phyloP scores from a whole-genome alignment of 2,329 filamentous ascomycete species.

The Cordyceps cateniannulata region DNA sequence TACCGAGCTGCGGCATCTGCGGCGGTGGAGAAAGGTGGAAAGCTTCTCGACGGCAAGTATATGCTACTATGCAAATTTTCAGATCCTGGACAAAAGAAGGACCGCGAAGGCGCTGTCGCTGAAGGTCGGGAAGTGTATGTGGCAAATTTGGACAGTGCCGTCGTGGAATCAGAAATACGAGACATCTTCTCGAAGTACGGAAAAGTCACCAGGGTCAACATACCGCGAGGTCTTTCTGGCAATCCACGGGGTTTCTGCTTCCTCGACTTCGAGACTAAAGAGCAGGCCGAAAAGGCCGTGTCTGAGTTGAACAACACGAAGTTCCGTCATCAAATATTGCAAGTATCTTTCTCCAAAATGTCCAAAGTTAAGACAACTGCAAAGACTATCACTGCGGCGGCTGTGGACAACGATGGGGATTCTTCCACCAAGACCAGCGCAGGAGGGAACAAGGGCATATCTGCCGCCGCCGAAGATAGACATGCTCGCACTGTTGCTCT shows the following conservation, averaged over 20 bases:
- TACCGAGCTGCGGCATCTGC: constrained; percentile 59
- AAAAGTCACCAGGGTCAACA: constrained; percentile 62
- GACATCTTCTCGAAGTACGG: constrained; percentile 71
- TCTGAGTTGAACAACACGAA: constrained; percentile 64
- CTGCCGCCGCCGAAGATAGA: constrained; percentile 41
- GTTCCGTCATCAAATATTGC: constrained; percentile 60
- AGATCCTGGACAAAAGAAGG: constrained; percentile 70
- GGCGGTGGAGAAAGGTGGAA: constrained; percentile 68
- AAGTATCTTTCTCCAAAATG: constrained; percentile 55
- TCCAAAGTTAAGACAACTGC: constrained; percentile 51
- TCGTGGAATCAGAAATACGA: constrained; percentile 61
- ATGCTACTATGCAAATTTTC: constrained; percentile 76
- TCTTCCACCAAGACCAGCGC: constrained; percentile 20
- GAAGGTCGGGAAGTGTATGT: constrained; percentile 85
- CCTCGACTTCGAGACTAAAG: constrained; percentile 66
- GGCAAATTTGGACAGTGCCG: constrained; percentile 56
- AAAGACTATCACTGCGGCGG: constrained; percentile 32
- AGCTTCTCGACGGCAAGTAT: constrained; percentile 59
- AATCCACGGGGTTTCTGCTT: constrained; percentile 74
- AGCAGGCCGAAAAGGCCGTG: constrained; percentile 60
- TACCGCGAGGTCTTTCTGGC: constrained; percentile 62
- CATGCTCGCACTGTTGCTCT: constrained; percentile 69
- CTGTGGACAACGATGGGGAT: constrained; percentile 20
- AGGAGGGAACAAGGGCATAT: constrained; percentile 19
- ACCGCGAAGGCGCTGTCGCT: constrained; percentile 71